Base-by-base conservation (phyloP, 148 eudicot genomes). In the Chenopodium album region DNA sequence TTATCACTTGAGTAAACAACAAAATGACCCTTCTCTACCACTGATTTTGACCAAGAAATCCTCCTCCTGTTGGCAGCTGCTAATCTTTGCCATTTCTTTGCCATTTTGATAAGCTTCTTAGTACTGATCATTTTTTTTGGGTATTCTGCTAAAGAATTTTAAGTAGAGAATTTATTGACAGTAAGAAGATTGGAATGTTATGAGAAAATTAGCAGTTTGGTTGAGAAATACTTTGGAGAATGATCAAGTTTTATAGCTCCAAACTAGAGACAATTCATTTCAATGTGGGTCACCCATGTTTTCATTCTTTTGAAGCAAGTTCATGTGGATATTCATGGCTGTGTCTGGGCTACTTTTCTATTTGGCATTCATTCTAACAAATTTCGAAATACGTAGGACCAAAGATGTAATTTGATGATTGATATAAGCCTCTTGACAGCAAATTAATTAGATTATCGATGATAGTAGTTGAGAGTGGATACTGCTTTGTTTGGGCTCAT, bases 101-200 rank as follows among this genome's bases (percentile, higher is more conserved):
- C 90, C 76, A 82, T 77, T 78, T 82, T 82, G 75, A 84, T 71
- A 41, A 88, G 82, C 34, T 75, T 88, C 82, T 62, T 80, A 3
- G 84, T 67, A 50, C 73, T 87, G 64, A 62, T 62, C 66, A 62
- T 62, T 20, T 62, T 62, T 23, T 62, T 62, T 62, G 23, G 66
- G 66, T 20, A 20, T 62, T 62, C 22, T 14, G 62, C 5, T 56
- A 56, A 4, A 56, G 4, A 56, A 56, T 17, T 16, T 56, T 52
- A 52, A 52, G 16, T 16, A 50, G 16, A 56, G 62, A 56, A 56
- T 2, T 56, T 56, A 17, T 17, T 2, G 62, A 56, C 5, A 13
- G 17, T 56, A 19, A 56, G 62, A 17, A 56, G 54, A 56, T 56
- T 56, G 62, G 22, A 17, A 56, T 56, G 16, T 56, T 12, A 17